Base-by-base conservation (phyloP, 2,329 filamentous ascomycete genomes). In the Aureobasidium sp. region DNA sequence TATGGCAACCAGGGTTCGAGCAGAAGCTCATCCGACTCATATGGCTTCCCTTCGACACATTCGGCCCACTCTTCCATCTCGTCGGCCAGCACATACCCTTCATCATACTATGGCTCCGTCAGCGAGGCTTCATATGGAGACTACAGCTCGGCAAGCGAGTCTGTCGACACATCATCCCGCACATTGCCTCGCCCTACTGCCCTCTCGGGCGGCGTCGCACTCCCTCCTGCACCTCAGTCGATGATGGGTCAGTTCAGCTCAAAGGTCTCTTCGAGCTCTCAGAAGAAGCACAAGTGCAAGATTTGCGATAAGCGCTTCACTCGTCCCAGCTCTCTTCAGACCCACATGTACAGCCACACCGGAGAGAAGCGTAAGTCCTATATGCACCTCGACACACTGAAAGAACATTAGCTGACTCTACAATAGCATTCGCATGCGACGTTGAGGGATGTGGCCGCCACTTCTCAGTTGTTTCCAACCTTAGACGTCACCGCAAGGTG, bases 211-310 rank as follows among this genome's bases (percentile, higher is more conserved):
- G 78, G 79, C 47, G 57, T 60, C 17, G 85, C 82, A 63, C 82
- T 87, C 36, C 90, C 91, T 1, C 91, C 91, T 1, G 91, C 91
- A 20, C 92, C 91, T 1, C 90, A 95, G 72, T 95, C 92, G 0
- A 97, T 99, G 91, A 99, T 99, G 94, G 87, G 91, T 58, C 92
- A 96, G 70, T 97, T 97, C 79, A 97, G 90, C 77, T 97, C 93
- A 66, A 97, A 97, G 78, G 87, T 97, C 58, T 92, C 91, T 0
- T 92, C 90, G 20, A 96, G 91, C 77, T 94, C 93, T 11, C 91
- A 97, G 74, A 97, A 97, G 86, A 97, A 97, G 82, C 94, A 97
- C 80, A 97, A 97, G 81, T 97, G 93, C 84, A 97, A 96, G 79
- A 90, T 97, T 64, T 97, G 93, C 80, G 93, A 97, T 77, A 97